Evolutionary conservation across 148 eudicot species (phyloP).

Genomic region (Simmondsia chinensis): DNA sequence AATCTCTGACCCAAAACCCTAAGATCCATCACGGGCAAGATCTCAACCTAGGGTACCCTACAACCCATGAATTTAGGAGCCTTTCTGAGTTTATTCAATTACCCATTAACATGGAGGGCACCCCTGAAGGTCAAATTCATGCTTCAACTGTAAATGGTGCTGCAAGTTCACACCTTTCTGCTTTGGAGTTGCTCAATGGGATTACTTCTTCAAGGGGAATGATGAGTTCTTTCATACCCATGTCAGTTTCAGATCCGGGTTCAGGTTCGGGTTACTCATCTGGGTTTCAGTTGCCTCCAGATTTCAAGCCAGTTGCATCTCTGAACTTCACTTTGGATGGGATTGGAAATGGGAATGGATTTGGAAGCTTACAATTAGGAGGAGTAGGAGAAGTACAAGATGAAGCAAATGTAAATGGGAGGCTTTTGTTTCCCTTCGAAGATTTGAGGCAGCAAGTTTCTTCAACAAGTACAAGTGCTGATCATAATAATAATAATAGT

Average conservation of each 20-base stretch:
- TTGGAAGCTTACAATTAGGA: constrained; percentile 24
- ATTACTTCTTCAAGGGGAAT: constrained; percentile 45
- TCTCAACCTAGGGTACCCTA: constrained; percentile 65
- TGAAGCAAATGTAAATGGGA: constrained; percentile 27
- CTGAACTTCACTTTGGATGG: constrained; percentile 55
- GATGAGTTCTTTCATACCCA: constrained; percentile 48
- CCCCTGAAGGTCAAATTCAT: constrained; percentile 9
- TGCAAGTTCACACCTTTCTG: constrained; percentile 35
- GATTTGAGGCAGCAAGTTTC: constrained; percentile 44
- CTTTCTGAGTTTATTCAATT: constrained; percentile 66
- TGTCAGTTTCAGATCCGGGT: constrained; percentile 25
- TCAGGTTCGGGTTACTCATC: constrained; percentile 36
- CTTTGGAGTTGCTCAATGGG: constrained; percentile 66
- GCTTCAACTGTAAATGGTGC: not conserved
- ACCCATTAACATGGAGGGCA: constrained; percentile 41
- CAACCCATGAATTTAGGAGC: constrained; percentile 44
- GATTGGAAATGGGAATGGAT: constrained; percentile 25
- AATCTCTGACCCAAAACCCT: constrained; percentile 28
- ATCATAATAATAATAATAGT: constrained; percentile 9
- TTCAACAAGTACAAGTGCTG: constrained; percentile 18
- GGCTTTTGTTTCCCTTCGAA: constrained; percentile 65
- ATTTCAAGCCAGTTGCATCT: constrained; percentile 38
- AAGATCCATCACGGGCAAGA: constrained; percentile 51
- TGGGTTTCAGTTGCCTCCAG: constrained; percentile 29
- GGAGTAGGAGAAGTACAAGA: constrained; percentile 6